Evolutionary conservation across 108 stramenopile genomes (phyloP).

Genomic region (Fistulifera pelliculosa): DNA sequence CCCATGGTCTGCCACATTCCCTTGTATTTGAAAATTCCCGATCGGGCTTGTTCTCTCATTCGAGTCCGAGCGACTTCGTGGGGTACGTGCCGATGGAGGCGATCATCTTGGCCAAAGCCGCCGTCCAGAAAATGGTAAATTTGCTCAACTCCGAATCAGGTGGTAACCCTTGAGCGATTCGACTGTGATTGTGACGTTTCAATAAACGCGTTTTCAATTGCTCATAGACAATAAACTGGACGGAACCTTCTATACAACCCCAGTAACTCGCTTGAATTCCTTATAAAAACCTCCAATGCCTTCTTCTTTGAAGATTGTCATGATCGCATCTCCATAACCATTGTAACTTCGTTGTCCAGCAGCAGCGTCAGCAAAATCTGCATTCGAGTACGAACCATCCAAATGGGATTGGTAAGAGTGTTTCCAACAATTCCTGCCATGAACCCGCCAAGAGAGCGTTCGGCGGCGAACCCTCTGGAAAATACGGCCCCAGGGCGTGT

Average conservation of each 20-base stretch:
- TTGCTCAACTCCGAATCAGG: slow-evolving; percentile 61
- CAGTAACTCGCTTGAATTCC: slow-evolving; percentile 87
- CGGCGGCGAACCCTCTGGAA: slow-evolving; percentile 46
- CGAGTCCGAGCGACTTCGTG: slow-evolving; percentile 93
- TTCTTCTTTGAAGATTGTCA: slow-evolving; percentile 67
- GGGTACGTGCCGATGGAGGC: slow-evolving; percentile 84
- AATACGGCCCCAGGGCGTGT: slow-evolving; percentile 34
- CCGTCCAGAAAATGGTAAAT: slow-evolving; percentile 57
- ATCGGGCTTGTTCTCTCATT: slow-evolving; percentile 80
- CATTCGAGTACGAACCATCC: slow-evolving; percentile 91
- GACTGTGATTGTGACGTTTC: slow-evolving; percentile 35
- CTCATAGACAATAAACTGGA: slow-evolving; percentile 90
- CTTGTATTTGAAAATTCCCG: slow-evolving; percentile 86
- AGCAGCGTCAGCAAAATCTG: slow-evolving; percentile 69
- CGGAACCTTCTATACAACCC: slow-evolving; percentile 86
- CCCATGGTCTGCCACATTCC: slow-evolving; percentile 89
- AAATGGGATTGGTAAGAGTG: slow-evolving; percentile 90
- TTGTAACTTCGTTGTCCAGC: slow-evolving; percentile 73
- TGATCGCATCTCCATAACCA: slow-evolving; percentile 68
- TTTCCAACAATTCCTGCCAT: slow-evolving; percentile 59
- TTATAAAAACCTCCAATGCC: slow-evolving; percentile 82
- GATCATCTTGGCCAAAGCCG: slow-evolving; percentile 73
- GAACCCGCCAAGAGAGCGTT: slow-evolving; percentile 60
- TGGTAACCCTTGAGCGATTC: slow-evolving; percentile 36
- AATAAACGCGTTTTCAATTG: slow-evolving; percentile 67